Base-by-base conservation (phyloP, 345 rosid genomes). In the Euphorbia lathyris region DNA sequence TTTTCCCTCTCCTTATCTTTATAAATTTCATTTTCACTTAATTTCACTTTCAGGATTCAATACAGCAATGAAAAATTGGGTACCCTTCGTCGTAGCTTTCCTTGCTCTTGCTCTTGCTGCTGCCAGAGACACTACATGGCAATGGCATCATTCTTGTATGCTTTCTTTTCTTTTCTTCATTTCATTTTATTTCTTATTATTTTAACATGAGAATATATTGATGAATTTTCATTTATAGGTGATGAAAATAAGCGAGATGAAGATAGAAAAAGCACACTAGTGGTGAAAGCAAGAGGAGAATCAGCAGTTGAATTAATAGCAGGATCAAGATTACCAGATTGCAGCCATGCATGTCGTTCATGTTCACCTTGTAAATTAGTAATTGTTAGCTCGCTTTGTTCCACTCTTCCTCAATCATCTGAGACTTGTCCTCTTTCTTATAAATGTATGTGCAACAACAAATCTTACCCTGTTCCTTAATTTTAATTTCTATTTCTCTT, bases 261-360 rank as follows among this genome's bases (percentile, higher is more conserved):
- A 2, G 45, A 40, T 4, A 40, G 45, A 11, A 17, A 26, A 42
- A 60, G 20, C 19, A 7, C n/a, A 17, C 7, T 23, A 25, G 47
- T 1, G 23, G 1, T 3, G 25, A 12, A n/a, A 65, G 3, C 0
- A 16, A 26, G 16, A 22, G 36, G 32, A 17, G 47, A 20, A 48
- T n/a, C 4, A n/a, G 13, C 58, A 47, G 26, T 66, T 1, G 58
- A 59, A 74, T n/a, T 59, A 14, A 10, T 7, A 1, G 78, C 65
- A 1, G 78, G 78, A 13, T 74, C 77, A 16, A 55, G 77, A 13
- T 74, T 74, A 45, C 78, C 78, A 0, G 69, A 74, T 51, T 74
- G 73, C 69, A 48, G 58, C 0, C 69, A 74, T 63, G 73, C 73
- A 20, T 68, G 77, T 74, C 73, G 77, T 2, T 53, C 73, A 30